A percentile compares a stretch with the other conserved stretches of the same genome.
Evolutionary conservation across 257 asterid species (phyloP).

Genomic region (Jacaranda copaia): DNA sequence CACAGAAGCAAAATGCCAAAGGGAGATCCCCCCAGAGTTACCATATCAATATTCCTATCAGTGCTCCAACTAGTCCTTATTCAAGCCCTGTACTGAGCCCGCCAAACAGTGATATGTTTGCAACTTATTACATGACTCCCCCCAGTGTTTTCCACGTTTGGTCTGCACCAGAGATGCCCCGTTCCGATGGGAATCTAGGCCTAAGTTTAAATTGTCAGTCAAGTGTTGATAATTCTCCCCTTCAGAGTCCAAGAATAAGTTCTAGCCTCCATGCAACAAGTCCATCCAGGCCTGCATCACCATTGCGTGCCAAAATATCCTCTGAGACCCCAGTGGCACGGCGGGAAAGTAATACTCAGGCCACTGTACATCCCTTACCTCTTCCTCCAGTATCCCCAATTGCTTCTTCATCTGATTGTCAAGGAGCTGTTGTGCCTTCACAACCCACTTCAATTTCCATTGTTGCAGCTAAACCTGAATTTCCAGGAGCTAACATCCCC

Average conservation of each 20-base stretch:
- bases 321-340: conserved; percentile 38
- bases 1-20: conserved; percentile 37
- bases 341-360: conserved; percentile 58
- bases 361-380: conserved; percentile 77
- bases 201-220: conserved; percentile 43
- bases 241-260: conserved; percentile 56
- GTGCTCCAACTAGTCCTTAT: conserved; percentile 78
- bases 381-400: conserved; percentile 70
- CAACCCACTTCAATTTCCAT: conserved; percentile 35
- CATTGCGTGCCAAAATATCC: conserved; percentile 34
- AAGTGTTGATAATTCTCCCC: conserved; percentile 64
- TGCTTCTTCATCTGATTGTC: conserved; percentile 46
- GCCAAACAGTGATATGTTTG: conserved; percentile 43
- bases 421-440: conserved; percentile 42
- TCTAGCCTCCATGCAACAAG: conserved; percentile 27
- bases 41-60: conserved; percentile 44
- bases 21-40: conserved; percentile 36
- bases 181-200: conserved; percentile 44
- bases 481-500: conserved; percentile 39
- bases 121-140: conserved; percentile 48
- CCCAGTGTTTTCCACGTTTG: conserved; percentile 65
- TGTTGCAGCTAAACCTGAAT: conserved; percentile 36
- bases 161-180: conserved; percentile 75
- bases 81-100: conserved; percentile 63
- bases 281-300: conserved; percentile 45